Percentiles rank a stretch among this genome's conserved stretches.
Evolutionary conservation across 257 asterid genomes (phyloP).

Genomic region (Forsythia viridissima): DNA sequence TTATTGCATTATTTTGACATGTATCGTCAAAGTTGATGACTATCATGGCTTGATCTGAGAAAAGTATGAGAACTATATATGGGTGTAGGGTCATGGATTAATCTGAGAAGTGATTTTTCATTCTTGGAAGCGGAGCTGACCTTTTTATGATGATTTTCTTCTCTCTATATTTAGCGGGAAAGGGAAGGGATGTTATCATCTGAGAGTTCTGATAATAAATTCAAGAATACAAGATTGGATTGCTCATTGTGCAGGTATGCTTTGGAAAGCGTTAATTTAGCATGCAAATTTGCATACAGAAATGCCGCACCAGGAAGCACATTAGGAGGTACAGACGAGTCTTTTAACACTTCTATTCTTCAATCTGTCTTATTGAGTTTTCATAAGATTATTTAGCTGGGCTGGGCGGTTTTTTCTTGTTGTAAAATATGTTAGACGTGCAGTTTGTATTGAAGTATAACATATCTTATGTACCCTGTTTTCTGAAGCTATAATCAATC

Average conservation of each 20-base stretch:
- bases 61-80: not conserved
- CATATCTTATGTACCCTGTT: not conserved
- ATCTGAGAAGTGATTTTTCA: not conserved
- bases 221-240: not conserved
- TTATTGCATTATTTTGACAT: not conserved
- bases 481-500: not conserved
- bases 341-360: slow-evolving; percentile 20
- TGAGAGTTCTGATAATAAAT: not conserved
- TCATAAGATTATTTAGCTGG: not conserved
- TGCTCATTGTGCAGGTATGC: slow-evolving; percentile 68
- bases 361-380: not conserved
- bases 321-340: slow-evolving; percentile 58
- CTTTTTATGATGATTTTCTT: not conserved
- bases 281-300: slow-evolving; percentile 91
- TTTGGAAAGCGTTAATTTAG: slow-evolving; percentile 73
- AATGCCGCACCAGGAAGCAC: slow-evolving; percentile 94
- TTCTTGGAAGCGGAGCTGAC: not conserved
- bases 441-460: not conserved
- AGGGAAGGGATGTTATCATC: not conserved
- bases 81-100: not conserved
- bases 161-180: not conserved
- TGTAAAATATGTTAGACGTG: not conserved
- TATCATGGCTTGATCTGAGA: not conserved
- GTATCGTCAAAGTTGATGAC: not conserved
- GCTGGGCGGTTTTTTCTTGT: not conserved